These are phyloP conservation scores for Fusarium sp. DNA, from an alignment of 2,329 filamentous ascomycete species.

Conservation along the genomic window DNA sequence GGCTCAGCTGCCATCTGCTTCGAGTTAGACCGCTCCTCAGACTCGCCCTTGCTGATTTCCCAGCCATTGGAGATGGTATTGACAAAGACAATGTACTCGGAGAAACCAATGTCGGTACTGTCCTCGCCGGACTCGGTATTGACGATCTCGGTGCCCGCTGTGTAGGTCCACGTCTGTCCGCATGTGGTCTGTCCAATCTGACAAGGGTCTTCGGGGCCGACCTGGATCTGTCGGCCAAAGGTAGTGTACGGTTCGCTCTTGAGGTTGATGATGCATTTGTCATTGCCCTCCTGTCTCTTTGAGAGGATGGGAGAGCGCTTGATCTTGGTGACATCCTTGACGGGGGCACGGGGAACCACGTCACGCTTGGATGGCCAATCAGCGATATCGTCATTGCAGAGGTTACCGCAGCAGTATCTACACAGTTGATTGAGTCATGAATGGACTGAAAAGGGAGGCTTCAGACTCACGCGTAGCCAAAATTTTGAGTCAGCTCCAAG, in stretches of 20 bases:
- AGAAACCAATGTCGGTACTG: constrained; percentile 16
- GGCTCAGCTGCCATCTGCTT: constrained; percentile 16
- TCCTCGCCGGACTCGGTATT: neutral
- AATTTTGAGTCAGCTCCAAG: too few relatives aligned
- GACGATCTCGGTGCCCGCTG: constrained; percentile 6
- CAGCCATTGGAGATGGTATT: constrained; percentile 10
- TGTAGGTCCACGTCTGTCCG: constrained; percentile 11
- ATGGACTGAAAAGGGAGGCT: too few relatives aligned
- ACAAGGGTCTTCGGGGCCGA: neutral
- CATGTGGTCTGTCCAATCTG: constrained; percentile 10
- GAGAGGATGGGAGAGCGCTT: constrained; percentile 4
- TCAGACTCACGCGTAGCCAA: too few relatives aligned
- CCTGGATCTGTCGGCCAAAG: constrained; percentile 3
- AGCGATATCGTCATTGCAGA: too few relatives aligned
- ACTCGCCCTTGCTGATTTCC: constrained; percentile 14
- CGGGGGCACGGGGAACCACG: too few relatives aligned
- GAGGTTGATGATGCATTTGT: constrained; percentile 19
- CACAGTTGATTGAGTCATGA: too few relatives aligned
- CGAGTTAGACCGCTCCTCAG: neutral
- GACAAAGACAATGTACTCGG: constrained; percentile 12
- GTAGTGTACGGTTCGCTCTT: constrained; percentile 17
- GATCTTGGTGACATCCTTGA: neutral
- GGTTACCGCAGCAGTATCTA: too few relatives aligned
- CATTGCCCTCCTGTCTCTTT: constrained; percentile 2
- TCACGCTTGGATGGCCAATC: too few relatives aligned